phyloP scores from a whole-genome alignment of 2,329 filamentous ascomycete species.

The Paracoccidioides lutzii region DNA sequence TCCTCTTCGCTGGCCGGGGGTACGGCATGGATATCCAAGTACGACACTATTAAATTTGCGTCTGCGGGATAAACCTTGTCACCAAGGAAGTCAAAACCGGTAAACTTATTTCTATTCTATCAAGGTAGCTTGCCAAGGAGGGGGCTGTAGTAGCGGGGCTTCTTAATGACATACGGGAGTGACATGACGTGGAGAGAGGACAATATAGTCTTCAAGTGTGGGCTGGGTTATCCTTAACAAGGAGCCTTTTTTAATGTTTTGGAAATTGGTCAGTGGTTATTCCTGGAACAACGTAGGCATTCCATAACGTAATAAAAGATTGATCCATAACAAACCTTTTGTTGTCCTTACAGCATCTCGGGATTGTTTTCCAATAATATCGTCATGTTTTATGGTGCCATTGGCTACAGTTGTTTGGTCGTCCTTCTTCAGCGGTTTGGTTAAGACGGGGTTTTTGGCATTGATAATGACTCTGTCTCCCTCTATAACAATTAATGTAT shows the following conservation, averaged over 20 bases:
- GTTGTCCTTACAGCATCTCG: conserved; percentile 48
- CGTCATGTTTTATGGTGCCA: conserved; percentile 32
- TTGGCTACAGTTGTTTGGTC: conserved; percentile 24
- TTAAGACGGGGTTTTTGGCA: conserved; percentile 27
- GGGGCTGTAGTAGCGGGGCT: not conserved
- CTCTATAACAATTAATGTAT: conserved; percentile 18
- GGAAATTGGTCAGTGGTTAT: not conserved
- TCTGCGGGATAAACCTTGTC: conserved; percentile 60
- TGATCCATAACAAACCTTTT: conserved; percentile 26
- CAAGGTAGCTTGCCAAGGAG: not conserved
- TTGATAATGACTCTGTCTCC: conserved; percentile 32
- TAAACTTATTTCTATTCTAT: not conserved
- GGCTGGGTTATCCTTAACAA: conserved; percentile 49
- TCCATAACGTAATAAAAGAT: not conserved
- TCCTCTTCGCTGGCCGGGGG: conserved; percentile 20
- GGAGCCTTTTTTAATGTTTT: conserved; percentile 23
- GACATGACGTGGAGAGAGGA: conserved; percentile 54
- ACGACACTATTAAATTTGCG: conserved; percentile 59
- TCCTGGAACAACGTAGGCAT: not conserved
- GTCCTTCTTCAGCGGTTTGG: conserved; percentile 29
- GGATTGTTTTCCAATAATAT: conserved; percentile 51
- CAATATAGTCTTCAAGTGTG: conserved; percentile 60
- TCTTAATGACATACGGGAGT: conserved; percentile 47
- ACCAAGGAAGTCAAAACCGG: conserved; percentile 11
- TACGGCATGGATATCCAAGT: conserved; percentile 59